These are phyloP conservation scores for Albatrellus ellisii DNA, from an alignment of 768 basidiomycete genomes.

Conservation along the genomic window DNA sequence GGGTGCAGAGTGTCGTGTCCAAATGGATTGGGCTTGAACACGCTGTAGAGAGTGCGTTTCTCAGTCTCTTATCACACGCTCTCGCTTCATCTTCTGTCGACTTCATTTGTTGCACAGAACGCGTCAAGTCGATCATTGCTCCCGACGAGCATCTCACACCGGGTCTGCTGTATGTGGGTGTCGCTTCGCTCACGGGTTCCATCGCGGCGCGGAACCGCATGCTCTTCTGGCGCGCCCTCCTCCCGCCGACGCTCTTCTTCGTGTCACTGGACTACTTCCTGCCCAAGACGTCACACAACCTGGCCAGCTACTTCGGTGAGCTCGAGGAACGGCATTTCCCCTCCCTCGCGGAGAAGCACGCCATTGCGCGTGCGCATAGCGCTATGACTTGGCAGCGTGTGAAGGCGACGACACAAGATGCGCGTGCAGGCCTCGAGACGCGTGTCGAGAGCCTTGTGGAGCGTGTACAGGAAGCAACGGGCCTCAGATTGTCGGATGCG, in stretches of 20 bases:
- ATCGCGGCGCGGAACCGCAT: conserved; percentile 72
- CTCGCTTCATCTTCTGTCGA: neutral
- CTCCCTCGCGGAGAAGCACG: conserved; percentile 51
- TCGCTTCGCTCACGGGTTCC: conserved; percentile 80
- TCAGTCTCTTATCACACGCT: neutral
- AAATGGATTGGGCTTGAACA: conserved; percentile 83
- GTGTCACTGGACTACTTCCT: conserved; percentile 74
- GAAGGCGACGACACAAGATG: conserved; percentile 35
- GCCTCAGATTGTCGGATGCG: conserved; percentile 33
- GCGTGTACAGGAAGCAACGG: conserved; percentile 54
- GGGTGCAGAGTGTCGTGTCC: conserved; percentile 60
- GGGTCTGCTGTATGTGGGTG: conserved; percentile 80
- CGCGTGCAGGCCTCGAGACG: conserved; percentile 29
- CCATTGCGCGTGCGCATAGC: conserved; percentile 45
- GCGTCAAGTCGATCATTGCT: conserved; percentile 73
- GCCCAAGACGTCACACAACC: conserved; percentile 64
- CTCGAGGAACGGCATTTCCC: conserved; percentile 69
- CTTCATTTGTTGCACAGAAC: conserved; percentile 30
- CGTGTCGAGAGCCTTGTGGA: conserved; percentile 36
- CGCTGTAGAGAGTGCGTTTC: conserved; percentile 64
- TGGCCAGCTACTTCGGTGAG: conserved; percentile 47
- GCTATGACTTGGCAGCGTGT: conserved; percentile 45
- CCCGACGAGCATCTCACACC: conserved; percentile 77
- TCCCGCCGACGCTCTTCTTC: conserved; percentile 67
- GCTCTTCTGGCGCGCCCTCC: conserved; percentile 51